phyloP scores from a whole-genome alignment of 1,139 yeast species.

The Yamadazyma epiphylla region DNA sequence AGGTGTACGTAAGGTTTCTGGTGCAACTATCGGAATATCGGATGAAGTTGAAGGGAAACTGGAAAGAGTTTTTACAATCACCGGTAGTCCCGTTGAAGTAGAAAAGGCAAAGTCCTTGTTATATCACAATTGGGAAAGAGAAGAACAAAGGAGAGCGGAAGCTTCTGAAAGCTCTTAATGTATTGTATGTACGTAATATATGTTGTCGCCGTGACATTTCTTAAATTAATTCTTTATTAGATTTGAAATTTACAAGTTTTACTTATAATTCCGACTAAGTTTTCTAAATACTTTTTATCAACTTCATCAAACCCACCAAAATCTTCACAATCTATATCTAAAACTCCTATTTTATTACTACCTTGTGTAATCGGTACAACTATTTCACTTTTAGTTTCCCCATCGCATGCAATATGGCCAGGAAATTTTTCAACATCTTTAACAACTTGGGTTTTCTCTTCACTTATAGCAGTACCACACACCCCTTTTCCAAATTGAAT shows the following conservation, averaged over 20 bases:
- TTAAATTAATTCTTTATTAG: no score
- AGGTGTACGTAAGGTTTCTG: constrained; percentile 76
- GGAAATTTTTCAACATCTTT: constrained; percentile 73
- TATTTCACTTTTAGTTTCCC: constrained; percentile 87
- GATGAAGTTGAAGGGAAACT: constrained; percentile 63
- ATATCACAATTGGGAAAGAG: constrained; percentile 73
- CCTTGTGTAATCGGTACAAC: constrained; percentile 73
- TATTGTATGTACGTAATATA: not conserved
- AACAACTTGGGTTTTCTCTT: constrained; percentile 64
- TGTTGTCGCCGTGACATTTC: no score
- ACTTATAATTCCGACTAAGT: constrained; percentile 50
- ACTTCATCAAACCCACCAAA: constrained; percentile 59
- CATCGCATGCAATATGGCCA: constrained; percentile 97
- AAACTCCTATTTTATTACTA: constrained; percentile 60
- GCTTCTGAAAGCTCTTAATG: constrained; percentile 2
- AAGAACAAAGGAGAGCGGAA: constrained; percentile 62
- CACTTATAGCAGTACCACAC: constrained; percentile 78
- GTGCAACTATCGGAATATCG: constrained; percentile 78
- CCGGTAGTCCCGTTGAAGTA: constrained; percentile 61
- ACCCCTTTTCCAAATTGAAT: constrained; percentile 82
- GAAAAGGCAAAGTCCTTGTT: constrained; percentile 68
- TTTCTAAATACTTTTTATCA: constrained; percentile 60
- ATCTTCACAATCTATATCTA: constrained; percentile 79
- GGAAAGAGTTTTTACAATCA: constrained; percentile 69
- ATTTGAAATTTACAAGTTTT: constrained; percentile 39